Percentiles rank a stretch among this genome's conserved stretches.
These are phyloP conservation scores for Diaporthe nobilis DNA, from an alignment of 2,329 filamentous ascomycete species.

Conservation along the genomic window DNA sequence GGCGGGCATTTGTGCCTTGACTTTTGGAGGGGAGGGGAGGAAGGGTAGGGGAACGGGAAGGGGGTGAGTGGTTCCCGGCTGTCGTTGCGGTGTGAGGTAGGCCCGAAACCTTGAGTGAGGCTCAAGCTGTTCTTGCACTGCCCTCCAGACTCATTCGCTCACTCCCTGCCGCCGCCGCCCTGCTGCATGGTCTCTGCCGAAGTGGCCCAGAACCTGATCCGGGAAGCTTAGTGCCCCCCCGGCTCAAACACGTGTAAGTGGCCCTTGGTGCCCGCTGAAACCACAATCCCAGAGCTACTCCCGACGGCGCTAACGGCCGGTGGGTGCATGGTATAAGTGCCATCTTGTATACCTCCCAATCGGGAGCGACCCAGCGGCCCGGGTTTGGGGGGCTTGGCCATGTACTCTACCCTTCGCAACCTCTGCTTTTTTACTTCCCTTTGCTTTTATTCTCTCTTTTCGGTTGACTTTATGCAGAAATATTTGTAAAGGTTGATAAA, in stretches of 20 bases:
- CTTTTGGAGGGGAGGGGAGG: background rate
- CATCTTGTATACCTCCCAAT: background rate
- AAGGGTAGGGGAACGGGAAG: background rate
- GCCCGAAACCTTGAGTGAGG: slow-evolving; percentile 27
- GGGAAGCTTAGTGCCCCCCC: slow-evolving; percentile 7
- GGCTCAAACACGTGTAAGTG: slow-evolving; percentile 15
- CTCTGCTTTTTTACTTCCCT: background rate
- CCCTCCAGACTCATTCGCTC: background rate
- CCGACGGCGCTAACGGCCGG: background rate
- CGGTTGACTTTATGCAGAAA: background rate
- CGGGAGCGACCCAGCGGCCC: slow-evolving; percentile 4
- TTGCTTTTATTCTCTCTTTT: background rate
- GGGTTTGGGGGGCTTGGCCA: background rate
- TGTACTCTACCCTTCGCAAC: background rate
- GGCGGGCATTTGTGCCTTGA: background rate
- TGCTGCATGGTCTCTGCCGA: background rate
- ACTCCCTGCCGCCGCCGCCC: background rate
- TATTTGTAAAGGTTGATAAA: background rate
- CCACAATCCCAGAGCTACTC: background rate
- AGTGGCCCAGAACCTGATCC: background rate
- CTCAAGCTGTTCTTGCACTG: background rate
- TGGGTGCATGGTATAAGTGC: background rate
- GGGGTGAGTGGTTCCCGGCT: background rate
- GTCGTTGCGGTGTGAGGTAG: slow-evolving; percentile 31
- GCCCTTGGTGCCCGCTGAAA: slow-evolving; percentile 13